Conservation (phyloP, 495 filamentous ascomycete species). For the Xylaria longipes region DNA sequence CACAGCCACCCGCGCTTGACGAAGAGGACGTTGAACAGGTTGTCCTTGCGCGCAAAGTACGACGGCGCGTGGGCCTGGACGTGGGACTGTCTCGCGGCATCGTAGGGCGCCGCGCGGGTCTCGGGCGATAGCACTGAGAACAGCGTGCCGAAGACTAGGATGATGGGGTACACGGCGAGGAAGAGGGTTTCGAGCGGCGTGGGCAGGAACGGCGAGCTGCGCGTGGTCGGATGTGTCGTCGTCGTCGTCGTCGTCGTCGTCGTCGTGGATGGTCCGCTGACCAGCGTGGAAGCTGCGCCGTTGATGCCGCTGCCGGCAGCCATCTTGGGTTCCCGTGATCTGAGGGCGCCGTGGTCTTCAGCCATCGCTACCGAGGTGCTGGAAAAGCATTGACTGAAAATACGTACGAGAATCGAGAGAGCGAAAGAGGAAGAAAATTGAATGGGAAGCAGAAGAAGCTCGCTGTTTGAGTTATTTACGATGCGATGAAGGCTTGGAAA, state of each 20-base stretch:
- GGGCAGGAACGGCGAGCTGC: slow-evolving; percentile 60
- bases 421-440: not conserved
- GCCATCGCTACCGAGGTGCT: slow-evolving; percentile 15
- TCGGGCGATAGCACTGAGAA: slow-evolving; percentile 80
- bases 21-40: slow-evolving; percentile 88
- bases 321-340: slow-evolving; percentile 25
- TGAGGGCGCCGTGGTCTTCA: slow-evolving; percentile 14
- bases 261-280: not conserved
- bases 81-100: slow-evolving; percentile 61
- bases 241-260: too few species aligned
- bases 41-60: slow-evolving; percentile 92
- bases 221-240: slow-evolving; percentile 27
- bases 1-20: slow-evolving; percentile 96
- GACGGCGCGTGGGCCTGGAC: slow-evolving; percentile 64
- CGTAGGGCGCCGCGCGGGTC: slow-evolving; percentile 65
- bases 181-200: slow-evolving; percentile 67
- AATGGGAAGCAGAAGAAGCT: not conserved
- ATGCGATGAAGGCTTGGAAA: not conserved
- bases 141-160: slow-evolving; percentile 78
- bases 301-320: not conserved
- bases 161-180: slow-evolving; percentile 72
- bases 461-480: not conserved
- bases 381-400: not conserved
- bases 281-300: not conserved
- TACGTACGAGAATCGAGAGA: not conserved